Evolutionary conservation across 2,329 filamentous ascomycete genomes (phyloP).

Genomic region (Claviceps spartinae): DNA sequence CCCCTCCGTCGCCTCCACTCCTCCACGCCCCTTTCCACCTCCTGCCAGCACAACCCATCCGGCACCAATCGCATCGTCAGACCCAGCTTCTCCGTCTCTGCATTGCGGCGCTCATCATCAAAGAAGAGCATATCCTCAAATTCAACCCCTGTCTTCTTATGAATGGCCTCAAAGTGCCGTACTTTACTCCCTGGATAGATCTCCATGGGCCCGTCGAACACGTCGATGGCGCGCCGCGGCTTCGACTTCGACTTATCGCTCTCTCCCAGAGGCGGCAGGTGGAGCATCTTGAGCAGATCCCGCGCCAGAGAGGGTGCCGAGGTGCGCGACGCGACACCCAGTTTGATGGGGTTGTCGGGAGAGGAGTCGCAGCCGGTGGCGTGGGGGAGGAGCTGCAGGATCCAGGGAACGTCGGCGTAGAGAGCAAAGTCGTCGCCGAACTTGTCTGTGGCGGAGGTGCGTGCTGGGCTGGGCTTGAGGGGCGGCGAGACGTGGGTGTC

Average conservation of each 20-base stretch:
- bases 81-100: conserved; percentile 65
- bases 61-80: conserved; percentile 74
- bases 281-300: conserved; percentile 65
- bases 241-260: conserved; percentile 14
- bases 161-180: conserved; percentile 66
- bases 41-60: conserved; percentile 63
- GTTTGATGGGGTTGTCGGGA: conserved; percentile 19
- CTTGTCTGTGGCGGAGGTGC: conserved; percentile 35
- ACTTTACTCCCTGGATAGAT: conserved; percentile 71
- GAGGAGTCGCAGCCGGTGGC: conserved; percentile 25
- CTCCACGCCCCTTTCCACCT: conserved; percentile 66
- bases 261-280: conserved; percentile 29
- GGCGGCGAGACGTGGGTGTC: conserved; percentile 81
- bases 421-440: conserved; percentile 56
- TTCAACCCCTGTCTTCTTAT: conserved; percentile 53
- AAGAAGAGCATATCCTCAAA: conserved; percentile 91
- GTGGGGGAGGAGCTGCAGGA: conserved; percentile 37
- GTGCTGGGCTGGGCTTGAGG: conserved; percentile 35
- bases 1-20: conserved; percentile 68
- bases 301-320: conserved; percentile 64
- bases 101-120: conserved; percentile 79
- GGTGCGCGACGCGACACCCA: conserved; percentile 73
- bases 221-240: conserved; percentile 36
- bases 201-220: conserved; percentile 48
- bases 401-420: conserved; percentile 54